Evolutionary conservation across 192 early-diverging fungal species (phyloP).

Genomic region (Diversispora epigaea): DNA sequence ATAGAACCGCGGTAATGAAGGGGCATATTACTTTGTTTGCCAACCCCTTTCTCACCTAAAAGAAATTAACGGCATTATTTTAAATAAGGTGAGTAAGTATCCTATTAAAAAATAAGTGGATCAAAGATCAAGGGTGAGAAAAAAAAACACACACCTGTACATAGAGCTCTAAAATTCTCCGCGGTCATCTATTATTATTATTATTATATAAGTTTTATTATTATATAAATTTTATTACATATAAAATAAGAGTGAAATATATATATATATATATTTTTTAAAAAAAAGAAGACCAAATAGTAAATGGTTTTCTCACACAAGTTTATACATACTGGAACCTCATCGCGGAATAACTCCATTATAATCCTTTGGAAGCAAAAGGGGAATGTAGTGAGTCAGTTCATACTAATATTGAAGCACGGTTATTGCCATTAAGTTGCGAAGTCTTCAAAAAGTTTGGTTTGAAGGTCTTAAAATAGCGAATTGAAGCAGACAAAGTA

Average conservation of each 20-base stretch:
- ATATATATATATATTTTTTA: background rate
- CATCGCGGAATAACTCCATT: slow-evolving; percentile 45
- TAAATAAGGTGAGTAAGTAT: too few species aligned
- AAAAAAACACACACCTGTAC: slow-evolving; percentile 65
- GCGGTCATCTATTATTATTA: slow-evolving; percentile 47
- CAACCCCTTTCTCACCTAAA: slow-evolving; percentile 62
- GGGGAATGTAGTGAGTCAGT: background rate
- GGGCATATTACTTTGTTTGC: slow-evolving; percentile 62
- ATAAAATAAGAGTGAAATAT: background rate
- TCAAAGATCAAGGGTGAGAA: too few species aligned
- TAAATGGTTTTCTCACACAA: background rate
- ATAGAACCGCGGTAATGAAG: slow-evolving; percentile 80
- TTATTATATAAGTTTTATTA: background rate
- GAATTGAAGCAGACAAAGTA: background rate
- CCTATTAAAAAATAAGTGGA: too few species aligned
- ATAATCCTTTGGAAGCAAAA: slow-evolving; percentile 35
- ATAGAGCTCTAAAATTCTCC: slow-evolving; percentile 83
- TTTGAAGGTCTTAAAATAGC: background rate
- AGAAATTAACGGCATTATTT: background rate
- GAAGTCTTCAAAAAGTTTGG: background rate
- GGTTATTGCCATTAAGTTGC: background rate
- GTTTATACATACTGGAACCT: slow-evolving; percentile 32
- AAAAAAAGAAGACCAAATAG: background rate
- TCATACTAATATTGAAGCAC: background rate
- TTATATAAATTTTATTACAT: background rate